Evolutionary conservation across 495 filamentous ascomycete species (phyloP), one percentile per base, ranked within the genome.

Genomic region (Penicillium odoratum): DNA sequence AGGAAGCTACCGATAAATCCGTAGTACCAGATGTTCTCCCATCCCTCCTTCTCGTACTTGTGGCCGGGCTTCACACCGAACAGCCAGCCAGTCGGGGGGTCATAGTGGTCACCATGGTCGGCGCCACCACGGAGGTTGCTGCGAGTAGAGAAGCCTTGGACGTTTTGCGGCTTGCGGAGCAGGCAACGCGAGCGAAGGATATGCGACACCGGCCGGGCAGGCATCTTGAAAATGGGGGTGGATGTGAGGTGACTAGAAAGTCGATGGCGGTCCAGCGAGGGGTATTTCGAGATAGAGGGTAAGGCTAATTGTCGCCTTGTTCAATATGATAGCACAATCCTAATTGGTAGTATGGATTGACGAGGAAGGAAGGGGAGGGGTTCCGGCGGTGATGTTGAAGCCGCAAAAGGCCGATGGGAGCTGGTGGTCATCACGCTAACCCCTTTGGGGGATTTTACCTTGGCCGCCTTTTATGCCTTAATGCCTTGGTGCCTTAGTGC

Each of bases 31-130:
- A 93, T 75, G 25, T 74, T 81, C 84, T 98, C 94, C 94, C 94
- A 98, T 48, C 92, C 93, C 74, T 98, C 94, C 74, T 91, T 92
- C 82, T 90, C 82, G 73, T 91, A 89, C 74, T 97, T 95, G 85
- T 96, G 88, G 51, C 93, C 92, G 25, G 94, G 95, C 74, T 87
- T 88, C 62, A 97, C 79, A 60, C 91, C 92, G 67, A 88, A 96
- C 51, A 98, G 85, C 87, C 88, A 97, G 61, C 94, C 94, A 56
- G 80, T 84, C 7, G 94, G 94, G 16, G 92, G 89, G 63, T 98
- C 95, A 76, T 92, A 98, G 69, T 91, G 88, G 52, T 83, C 76
- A 57, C 85, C 91, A 74, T 93, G 89, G 53, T 77, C 77, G 33
- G 78, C 76, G 44, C 69, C 68, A 59, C 69, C 68, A 60, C 69